Evolutionary conservation across 768 basidiomycete genomes (phyloP).

Genomic region (Collybiopsis luxurians): DNA sequence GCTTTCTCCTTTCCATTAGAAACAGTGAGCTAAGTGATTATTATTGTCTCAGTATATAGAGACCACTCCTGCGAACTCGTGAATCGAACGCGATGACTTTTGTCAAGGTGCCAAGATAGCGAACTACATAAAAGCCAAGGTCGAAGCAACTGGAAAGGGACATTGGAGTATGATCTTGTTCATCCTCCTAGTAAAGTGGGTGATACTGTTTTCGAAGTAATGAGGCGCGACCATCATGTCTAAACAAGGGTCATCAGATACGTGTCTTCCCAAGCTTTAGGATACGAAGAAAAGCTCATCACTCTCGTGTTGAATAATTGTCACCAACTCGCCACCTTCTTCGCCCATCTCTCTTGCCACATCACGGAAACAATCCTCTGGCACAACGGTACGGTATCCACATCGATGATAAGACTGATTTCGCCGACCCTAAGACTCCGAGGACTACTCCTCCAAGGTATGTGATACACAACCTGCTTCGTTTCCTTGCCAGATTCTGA

Average conservation of each 20-base stretch:
- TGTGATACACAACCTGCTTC: too few relatives aligned
- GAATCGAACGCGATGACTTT: too few relatives aligned
- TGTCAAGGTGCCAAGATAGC: too few relatives aligned
- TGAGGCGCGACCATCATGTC: constrained; percentile 66
- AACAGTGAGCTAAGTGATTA: too few relatives aligned
- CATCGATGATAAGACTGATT: constrained; percentile 79
- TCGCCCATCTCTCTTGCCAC: constrained; percentile 84
- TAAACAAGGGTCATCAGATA: too few relatives aligned
- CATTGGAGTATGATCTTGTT: constrained; percentile 40
- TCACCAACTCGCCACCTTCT: constrained; percentile 79
- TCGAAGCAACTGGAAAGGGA: too few relatives aligned
- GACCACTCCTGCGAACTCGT: too few relatives aligned
- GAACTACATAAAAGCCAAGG: too few relatives aligned
- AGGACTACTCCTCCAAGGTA: constrained; percentile 77
- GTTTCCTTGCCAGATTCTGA: neutral
- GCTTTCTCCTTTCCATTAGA: too few relatives aligned
- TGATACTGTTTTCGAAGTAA: constrained; percentile 86
- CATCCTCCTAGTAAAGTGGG: constrained; percentile 87
- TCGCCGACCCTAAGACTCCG: constrained; percentile 76
- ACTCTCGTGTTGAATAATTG: constrained; percentile 88
- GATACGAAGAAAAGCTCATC: constrained; percentile 26
- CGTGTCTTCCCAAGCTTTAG: too few relatives aligned
- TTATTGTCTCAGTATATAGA: too few relatives aligned
- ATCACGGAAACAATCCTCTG: constrained; percentile 88
- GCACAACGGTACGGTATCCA: constrained; percentile 76